Conservation (phyloP, 129 eudicot genomes). For the Smallanthus sonchifolius region DNA sequence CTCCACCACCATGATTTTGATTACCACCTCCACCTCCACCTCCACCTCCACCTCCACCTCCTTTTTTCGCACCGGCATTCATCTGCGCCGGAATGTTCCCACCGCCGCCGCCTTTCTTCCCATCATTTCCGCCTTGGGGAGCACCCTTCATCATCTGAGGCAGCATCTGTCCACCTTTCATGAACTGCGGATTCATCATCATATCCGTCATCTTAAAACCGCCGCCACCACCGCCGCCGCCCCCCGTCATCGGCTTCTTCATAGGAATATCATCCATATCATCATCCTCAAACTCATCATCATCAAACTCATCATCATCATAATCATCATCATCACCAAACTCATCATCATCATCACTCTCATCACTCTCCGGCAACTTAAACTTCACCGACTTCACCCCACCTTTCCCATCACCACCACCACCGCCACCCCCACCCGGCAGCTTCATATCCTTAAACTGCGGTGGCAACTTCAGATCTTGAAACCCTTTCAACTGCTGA, state of each 20-base stretch:
- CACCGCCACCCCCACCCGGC: constrained; percentile 23
- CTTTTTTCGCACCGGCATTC: constrained; percentile 34
- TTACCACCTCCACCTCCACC: background rate
- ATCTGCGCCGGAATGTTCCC: constrained; percentile 23
- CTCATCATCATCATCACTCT: constrained; percentile 27
- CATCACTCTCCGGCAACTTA: constrained; percentile 24
- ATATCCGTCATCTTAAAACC: constrained; percentile 40
- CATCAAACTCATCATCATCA: constrained; percentile 18
- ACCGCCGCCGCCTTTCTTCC: constrained; percentile 36
- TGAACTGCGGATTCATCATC: constrained; percentile 50
- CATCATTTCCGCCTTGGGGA: constrained; percentile 38
- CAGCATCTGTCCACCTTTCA: constrained; percentile 32
- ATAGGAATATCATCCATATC: constrained; percentile 26
- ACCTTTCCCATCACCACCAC: constrained; percentile 13
- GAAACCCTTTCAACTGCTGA: constrained; percentile 47
- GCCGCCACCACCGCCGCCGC: constrained; percentile 31
- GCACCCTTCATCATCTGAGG: constrained; percentile 38
- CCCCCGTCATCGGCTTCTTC: constrained; percentile 32
- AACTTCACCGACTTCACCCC: constrained; percentile 37
- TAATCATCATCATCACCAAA: too few relatives aligned
- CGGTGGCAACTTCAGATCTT: constrained; percentile 38
- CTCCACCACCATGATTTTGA: constrained; percentile 16
- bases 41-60: constrained; percentile 34
- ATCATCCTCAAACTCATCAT: constrained; percentile 37
- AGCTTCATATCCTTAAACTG: constrained; percentile 45